Percentiles rank a stretch among this genome's conserved stretches.
phyloP scores from a whole-genome alignment of 2,329 filamentous ascomycete species.

The Penicillium vulpinum region DNA sequence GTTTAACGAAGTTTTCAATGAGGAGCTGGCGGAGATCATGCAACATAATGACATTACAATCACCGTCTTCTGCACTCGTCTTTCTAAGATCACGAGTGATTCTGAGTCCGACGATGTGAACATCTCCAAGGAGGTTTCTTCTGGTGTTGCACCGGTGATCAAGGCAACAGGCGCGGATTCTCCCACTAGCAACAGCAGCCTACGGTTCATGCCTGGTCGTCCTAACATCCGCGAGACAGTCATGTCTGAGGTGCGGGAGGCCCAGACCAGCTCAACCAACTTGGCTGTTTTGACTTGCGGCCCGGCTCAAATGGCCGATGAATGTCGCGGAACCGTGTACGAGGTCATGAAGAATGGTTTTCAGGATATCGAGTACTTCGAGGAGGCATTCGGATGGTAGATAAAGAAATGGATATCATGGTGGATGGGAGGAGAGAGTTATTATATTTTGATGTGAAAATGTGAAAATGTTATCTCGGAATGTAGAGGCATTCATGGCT shows the following conservation, averaged over 20 bases:
- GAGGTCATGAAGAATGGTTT: constrained; percentile 30
- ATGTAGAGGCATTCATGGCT: no score
- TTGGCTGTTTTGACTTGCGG: constrained; percentile 43
- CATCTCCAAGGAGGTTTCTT: background rate
- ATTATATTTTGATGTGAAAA: no score
- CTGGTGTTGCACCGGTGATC: background rate
- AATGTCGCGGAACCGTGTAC: constrained; percentile 41
- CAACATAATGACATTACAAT: background rate
- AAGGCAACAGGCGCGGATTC: background rate
- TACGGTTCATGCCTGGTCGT: background rate
- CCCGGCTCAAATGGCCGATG: constrained; percentile 46
- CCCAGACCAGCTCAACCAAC: background rate
- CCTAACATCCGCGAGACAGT: background rate
- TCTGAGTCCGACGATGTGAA: background rate
- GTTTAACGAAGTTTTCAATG: constrained; percentile 12
- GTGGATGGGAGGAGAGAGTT: no score
- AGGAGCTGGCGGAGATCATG: background rate
- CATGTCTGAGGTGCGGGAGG: background rate
- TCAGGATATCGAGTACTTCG: constrained; percentile 44
- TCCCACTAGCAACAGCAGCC: background rate
- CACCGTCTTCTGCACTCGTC: constrained; percentile 1
- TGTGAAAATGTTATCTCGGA: no score
- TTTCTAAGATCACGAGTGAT: constrained; percentile 4
- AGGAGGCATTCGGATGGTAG: constrained; percentile 24
- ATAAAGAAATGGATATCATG: background rate